Conservation (phyloP, 805 yeast species). For the Spathaspora arborariae region DNA sequence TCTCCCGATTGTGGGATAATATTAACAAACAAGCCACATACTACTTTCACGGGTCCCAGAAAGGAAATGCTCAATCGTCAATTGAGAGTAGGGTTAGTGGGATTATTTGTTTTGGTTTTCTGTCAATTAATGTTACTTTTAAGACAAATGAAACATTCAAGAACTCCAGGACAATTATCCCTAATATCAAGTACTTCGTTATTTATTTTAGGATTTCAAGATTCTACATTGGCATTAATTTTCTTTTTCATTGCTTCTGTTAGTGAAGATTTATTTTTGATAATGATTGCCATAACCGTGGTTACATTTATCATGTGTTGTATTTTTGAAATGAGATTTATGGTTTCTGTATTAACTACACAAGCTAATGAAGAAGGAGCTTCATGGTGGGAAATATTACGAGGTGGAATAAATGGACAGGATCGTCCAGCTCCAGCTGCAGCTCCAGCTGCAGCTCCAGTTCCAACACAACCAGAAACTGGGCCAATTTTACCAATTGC, state of each 20-base stretch:
- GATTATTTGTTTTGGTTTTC: slow-evolving; percentile 41
- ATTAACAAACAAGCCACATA: slow-evolving; percentile 23
- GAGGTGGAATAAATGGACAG: slow-evolving; percentile 41
- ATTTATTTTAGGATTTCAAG: slow-evolving; percentile 65
- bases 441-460: not conserved
- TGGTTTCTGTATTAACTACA: slow-evolving; percentile 61
- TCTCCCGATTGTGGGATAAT: slow-evolving; percentile 87
- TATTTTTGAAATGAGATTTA: slow-evolving; percentile 71
- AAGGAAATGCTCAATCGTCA: slow-evolving; percentile 41
- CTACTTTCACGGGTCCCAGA: slow-evolving; percentile 49
- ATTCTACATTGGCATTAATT: slow-evolving; percentile 64
- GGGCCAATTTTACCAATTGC: slow-evolving; percentile 10
- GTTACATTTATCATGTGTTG: slow-evolving; percentile 66
- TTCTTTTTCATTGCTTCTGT: slow-evolving; percentile 58
- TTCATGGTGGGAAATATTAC: slow-evolving; percentile 61
- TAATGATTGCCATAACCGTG: slow-evolving; percentile 67
- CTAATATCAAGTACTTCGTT: slow-evolving; percentile 54
- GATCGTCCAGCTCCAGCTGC: slow-evolving; percentile 1
- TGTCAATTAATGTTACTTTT: slow-evolving; percentile 55
- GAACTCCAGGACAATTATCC: slow-evolving; percentile 78
- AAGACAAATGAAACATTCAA: slow-evolving; percentile 65
- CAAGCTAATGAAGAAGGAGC: slow-evolving; percentile 71
- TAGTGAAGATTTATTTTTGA: slow-evolving; percentile 54
- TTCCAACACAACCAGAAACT: slow-evolving; percentile 1
- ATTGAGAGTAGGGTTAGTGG: slow-evolving; percentile 42